These are phyloP conservation scores for Blechomonas ayalai DNA, from an alignment of 208 protist species.

Conservation along the genomic window DNA sequence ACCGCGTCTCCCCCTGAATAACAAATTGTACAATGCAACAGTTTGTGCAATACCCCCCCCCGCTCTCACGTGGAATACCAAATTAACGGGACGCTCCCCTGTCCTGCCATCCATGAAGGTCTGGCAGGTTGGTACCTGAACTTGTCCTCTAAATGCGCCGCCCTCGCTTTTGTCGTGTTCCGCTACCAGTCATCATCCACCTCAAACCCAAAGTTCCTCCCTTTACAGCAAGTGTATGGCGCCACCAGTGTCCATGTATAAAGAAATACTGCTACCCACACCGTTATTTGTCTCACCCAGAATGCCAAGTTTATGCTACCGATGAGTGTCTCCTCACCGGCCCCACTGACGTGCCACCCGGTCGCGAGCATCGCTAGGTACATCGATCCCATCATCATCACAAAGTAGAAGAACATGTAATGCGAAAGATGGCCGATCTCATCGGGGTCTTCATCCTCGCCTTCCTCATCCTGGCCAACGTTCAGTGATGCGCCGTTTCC, in stretches of 20 bases:
- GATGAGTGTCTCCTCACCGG: slow-evolving; percentile 27
- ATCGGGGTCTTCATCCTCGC: slow-evolving; percentile 68
- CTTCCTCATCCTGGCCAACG: slow-evolving; percentile 56
- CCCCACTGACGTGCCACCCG: slow-evolving; percentile 83
- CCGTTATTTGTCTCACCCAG: slow-evolving; percentile 85
- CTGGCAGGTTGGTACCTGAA: too few species aligned
- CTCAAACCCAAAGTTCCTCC: slow-evolving; percentile 77
- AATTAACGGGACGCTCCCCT: too few species aligned
- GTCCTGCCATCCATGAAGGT: too few species aligned
- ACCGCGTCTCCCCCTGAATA: too few species aligned
- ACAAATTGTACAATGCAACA: too few species aligned
- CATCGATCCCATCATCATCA: slow-evolving; percentile 92
- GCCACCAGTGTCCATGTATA: slow-evolving; percentile 92
- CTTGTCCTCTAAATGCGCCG: too few species aligned
- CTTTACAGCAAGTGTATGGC: slow-evolving; percentile 85
- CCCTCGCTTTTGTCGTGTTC: too few species aligned
- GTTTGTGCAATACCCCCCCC: too few species aligned
- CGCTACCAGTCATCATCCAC: slow-evolving; percentile 55
- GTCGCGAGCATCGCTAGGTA: slow-evolving; percentile 92
- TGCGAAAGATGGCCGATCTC: slow-evolving; percentile 69
- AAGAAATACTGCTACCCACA: slow-evolving; percentile 73
- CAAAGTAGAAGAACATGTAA: slow-evolving; percentile 92
- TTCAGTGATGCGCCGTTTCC: slow-evolving; percentile 51
- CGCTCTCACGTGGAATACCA: too few species aligned
- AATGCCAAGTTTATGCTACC: slow-evolving; percentile 69